A percentile compares a stretch with the other conserved stretches of the same genome.
Evolutionary conservation across 768 basidiomycete species (phyloP).

Genomic region (Cystobasidium ongulense): DNA sequence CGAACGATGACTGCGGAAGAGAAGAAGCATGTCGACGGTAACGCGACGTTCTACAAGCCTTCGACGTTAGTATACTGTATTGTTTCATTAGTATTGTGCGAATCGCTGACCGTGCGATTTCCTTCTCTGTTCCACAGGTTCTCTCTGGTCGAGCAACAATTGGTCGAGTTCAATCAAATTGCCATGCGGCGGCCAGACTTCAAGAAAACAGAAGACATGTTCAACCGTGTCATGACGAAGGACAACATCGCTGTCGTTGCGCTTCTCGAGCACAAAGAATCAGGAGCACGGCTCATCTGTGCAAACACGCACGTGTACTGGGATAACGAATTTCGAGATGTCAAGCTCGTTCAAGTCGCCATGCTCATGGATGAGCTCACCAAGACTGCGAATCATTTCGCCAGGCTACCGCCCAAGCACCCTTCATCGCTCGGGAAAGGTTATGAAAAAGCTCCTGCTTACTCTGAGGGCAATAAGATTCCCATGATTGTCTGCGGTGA

Average conservation of each 20-base stretch:
- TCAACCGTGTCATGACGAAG: slow-evolving; percentile 90
- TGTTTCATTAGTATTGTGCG: not conserved
- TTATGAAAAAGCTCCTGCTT: slow-evolving; percentile 53
- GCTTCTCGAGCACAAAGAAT: slow-evolving; percentile 74
- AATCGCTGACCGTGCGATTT: not conserved
- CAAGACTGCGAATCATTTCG: slow-evolving; percentile 76
- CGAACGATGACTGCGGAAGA: slow-evolving; percentile 86
- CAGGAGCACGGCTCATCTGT: slow-evolving; percentile 78
- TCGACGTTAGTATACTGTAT: slow-evolving; percentile 43
- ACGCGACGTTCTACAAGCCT: slow-evolving; percentile 89
- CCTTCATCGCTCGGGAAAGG: slow-evolving; percentile 40
- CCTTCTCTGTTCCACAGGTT: slow-evolving; percentile 53
- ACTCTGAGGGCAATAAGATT: slow-evolving; percentile 77
- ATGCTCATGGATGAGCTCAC: slow-evolving; percentile 85
- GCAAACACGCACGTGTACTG: slow-evolving; percentile 87
- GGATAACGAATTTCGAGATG: slow-evolving; percentile 85
- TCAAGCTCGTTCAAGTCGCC: slow-evolving; percentile 94
- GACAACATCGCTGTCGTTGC: slow-evolving; percentile 85
- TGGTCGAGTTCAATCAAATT: slow-evolving; percentile 84
- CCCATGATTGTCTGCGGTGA: slow-evolving; percentile 89
- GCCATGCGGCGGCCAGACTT: slow-evolving; percentile 89
- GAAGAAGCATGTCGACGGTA: slow-evolving; percentile 82
- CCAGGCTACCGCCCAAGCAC: slow-evolving; percentile 62
- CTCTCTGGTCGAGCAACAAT: slow-evolving; percentile 81
- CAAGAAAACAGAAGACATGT: slow-evolving; percentile 98